Evolutionary conservation across 768 basidiomycete species (phyloP), one percentile per base, ranked within the genome.

Genomic region (Tylopilus vinaceipallidus): DNA sequence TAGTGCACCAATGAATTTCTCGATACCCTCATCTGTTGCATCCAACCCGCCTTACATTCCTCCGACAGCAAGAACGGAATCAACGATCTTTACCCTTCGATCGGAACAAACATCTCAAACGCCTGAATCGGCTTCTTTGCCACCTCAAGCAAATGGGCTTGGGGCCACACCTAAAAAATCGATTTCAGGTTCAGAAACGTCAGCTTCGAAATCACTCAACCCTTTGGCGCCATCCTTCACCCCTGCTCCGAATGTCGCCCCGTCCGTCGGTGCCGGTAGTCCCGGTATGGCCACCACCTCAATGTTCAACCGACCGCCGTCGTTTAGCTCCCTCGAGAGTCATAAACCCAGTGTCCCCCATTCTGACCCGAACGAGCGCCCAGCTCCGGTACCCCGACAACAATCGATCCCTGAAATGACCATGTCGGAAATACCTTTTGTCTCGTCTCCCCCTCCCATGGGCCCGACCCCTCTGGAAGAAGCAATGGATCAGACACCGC

Each of bases 171-270:
- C 34, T 11, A 51, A 47, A 24, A 42, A 46, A 16, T 20, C 46
- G 33, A 12, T n/a, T 12, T 41, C 39, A 32, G 32, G 38, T 4
- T 32, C 55, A 29, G 61, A 53, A 48, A 11, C 26, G 12, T 49
- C 45, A 4, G 22, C 50, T 33, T 19, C 47, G 14, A 55, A 45
- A 43, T 29, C 35, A 19, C 55, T 67, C 14, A 55, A 60, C n/a
- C 58, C 56, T 32, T 50, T 55, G 24, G 65, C 56, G 7, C 42
- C 56, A 5, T 49, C 9, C 0, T 67, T 63, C 34, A 44, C 43
- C 23, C 63, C 51, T 3, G 41, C 42, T 44, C 16, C 36, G 13
- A 51, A 16, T 29, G 27, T 16, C 22, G 2, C 34, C 20, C 19
- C 48, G 19, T 40, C 52, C 4, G 20, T 34, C 26, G 20, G 41